phyloP scores from a whole-genome alignment of 2,329 filamentous ascomycete genomes.

The Teratosphaeria viscida region DNA sequence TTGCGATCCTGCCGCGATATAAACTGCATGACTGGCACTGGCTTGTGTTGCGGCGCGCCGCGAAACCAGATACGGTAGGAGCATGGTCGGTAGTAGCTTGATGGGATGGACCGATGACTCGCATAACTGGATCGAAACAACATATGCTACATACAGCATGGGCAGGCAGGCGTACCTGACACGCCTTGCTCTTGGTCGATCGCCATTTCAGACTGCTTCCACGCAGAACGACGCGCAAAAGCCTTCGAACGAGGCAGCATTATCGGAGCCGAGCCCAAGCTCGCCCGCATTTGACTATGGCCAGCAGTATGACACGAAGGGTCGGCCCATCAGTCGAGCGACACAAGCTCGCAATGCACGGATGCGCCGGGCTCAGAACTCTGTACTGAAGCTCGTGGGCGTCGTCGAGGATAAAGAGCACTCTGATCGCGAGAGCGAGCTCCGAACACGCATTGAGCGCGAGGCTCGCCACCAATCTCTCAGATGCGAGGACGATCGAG shows the following conservation, averaged over 20 bases:
- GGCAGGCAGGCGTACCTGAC: constrained; percentile 21
- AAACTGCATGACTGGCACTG: too few species aligned
- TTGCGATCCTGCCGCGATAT: neutral
- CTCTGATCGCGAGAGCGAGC: constrained; percentile 6
- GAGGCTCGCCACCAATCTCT: constrained; percentile 10
- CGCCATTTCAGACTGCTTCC: constrained; percentile 31
- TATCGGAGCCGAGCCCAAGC: constrained; percentile 4
- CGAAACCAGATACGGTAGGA: too few species aligned
- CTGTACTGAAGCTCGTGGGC: constrained; percentile 37
- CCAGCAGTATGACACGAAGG: constrained; percentile 36
- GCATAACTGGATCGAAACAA: neutral
- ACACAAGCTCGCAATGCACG: constrained; percentile 30
- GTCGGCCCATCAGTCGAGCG: constrained; percentile 33
- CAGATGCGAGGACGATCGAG: constrained; percentile 14
- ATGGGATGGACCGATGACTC: neutral
- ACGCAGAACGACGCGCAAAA: constrained; percentile 20
- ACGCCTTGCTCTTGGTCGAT: constrained; percentile 27
- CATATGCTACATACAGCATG: constrained; percentile 12
- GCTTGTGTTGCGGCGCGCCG: too few species aligned
- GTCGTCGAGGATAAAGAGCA: constrained; percentile 31
- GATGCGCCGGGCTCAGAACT: constrained; percentile 37
- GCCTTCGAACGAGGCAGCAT: constrained; percentile 31
- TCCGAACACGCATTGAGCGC: constrained; percentile 1
- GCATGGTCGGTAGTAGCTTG: neutral
- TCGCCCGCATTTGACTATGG: constrained; percentile 10